Evolutionary conservation across 371 early-diverging fungal species (phyloP).

Genomic region (Coemansia sp.): DNA sequence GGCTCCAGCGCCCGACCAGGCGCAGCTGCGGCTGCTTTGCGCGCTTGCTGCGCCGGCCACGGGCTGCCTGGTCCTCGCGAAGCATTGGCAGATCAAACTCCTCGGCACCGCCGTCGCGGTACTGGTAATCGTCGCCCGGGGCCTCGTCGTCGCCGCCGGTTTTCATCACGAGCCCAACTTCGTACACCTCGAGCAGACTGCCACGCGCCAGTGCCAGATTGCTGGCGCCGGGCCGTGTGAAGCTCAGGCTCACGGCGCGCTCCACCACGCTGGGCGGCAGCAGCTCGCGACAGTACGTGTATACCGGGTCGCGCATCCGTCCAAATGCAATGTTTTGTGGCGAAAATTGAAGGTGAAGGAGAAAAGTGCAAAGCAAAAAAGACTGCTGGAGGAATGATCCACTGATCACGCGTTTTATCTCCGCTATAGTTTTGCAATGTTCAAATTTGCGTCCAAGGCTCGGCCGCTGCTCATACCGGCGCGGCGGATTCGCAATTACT

Average conservation of each 20-base stretch:
- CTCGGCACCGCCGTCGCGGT: constrained; percentile 19
- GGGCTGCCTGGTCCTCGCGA: constrained; percentile 46
- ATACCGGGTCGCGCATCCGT: constrained; percentile 56
- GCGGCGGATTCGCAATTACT: background rate
- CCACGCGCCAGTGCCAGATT: constrained; percentile 80
- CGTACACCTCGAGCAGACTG: constrained; percentile 79
- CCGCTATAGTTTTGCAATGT: background rate
- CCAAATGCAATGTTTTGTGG: background rate
- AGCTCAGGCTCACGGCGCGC: constrained; percentile 68
- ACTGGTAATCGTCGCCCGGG: constrained; percentile 23
- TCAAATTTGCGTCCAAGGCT: background rate
- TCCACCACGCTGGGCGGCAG: constrained; percentile 82
- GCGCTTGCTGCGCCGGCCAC: constrained; percentile 40
- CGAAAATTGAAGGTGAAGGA: background rate
- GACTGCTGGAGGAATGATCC: no score
- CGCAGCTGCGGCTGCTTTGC: constrained; percentile 69
- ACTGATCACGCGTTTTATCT: background rate
- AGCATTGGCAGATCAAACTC: constrained; percentile 53
- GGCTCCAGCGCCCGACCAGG: constrained; percentile 68
- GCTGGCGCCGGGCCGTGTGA: constrained; percentile 67
- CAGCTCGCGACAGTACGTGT: constrained; percentile 76
- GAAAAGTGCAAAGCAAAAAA: background rate
- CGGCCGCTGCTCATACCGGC: background rate
- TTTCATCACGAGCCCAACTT: constrained; percentile 63
- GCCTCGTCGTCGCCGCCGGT: constrained; percentile 17